Percentiles rank a stretch among this genome's conserved stretches.
phyloP scores from a whole-genome alignment of 2,329 filamentous ascomycete species.

The Xylariaceae sp. region DNA sequence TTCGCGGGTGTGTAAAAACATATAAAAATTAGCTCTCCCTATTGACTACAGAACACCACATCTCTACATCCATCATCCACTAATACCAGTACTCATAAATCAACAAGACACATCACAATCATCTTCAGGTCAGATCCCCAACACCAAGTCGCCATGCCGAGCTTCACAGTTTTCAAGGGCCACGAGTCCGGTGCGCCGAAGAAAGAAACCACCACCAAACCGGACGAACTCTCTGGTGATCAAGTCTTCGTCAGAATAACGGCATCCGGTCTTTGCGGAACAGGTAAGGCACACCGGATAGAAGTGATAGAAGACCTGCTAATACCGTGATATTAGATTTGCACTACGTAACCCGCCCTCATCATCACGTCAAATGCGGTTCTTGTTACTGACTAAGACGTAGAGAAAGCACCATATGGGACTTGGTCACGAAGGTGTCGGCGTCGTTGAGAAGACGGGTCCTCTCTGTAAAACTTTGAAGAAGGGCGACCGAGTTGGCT shows the following conservation, averaged over 20 bases:
- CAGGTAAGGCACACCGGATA: conserved; percentile 40
- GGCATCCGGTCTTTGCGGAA: conserved; percentile 72
- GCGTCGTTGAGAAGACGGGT: conserved; percentile 52
- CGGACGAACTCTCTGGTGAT: conserved; percentile 53
- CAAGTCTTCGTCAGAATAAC: conserved; percentile 69
- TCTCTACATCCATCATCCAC: no score
- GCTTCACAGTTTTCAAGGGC: conserved; percentile 70
- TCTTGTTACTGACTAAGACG: conserved; percentile 8
- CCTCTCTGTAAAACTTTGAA: conserved; percentile 47
- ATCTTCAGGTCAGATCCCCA: neutral
- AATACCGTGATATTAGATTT: conserved; percentile 43
- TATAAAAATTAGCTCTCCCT: no score
- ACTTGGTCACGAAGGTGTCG: conserved; percentile 59
- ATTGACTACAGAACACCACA: no score
- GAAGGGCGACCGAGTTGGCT: conserved; percentile 55
- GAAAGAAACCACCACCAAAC: conserved; percentile 54
- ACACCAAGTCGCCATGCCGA: conserved; percentile 31
- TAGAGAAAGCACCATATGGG: conserved; percentile 45
- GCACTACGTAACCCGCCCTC: conserved; percentile 37
- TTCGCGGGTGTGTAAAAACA: no score
- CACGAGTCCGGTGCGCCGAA: conserved; percentile 62
- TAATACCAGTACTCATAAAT: no score
- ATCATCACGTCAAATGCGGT: neutral
- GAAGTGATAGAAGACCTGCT: conserved; percentile 40
- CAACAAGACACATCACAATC: neutral